Base-by-base conservation (phyloP, 306 rosid genomes). In the Pachyrhizus erosus region DNA sequence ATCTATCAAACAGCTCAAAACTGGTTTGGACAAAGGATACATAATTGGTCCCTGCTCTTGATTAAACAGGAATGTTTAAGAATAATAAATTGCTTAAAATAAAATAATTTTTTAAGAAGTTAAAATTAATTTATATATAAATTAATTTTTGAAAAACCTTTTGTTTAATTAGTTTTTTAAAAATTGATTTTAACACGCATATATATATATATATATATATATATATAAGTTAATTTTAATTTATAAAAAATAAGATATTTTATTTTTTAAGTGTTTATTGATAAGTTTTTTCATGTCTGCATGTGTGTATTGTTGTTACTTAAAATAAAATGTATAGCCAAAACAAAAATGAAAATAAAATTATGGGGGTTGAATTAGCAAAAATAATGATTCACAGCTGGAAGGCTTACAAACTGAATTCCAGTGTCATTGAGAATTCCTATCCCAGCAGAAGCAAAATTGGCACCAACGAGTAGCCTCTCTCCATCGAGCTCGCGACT, bases 391-490 rank as follows among this genome's bases (percentile, higher is more conserved):
- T 24, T 57, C 5, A 42, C 26, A 5, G 8, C 60, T 18, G 18
- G 23, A 57, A 5, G 46, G 3, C 90, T 86, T 81, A 94, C 98
- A 89, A 94, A 94, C 78, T 94, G 98, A 82, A 94, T 0, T 82
- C 98, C 98, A 2, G 98, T 94, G 87, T 94, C 98, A 40, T 94
- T 94, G 52, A 94, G 97, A 72, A 94, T 92, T 82, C 98, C 98
- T 55, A 94, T 91, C 68, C 98, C 98, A 21, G 98, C 98, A 26
- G 98, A 94, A 66, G 98, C 98, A 66, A 92, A 92, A 83, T 94
- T 94, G 43, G 98, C 98, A 21, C 98, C 98, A 6, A 87, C 89
- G 0, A 94, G 93, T 12, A 94, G 85, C 0, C 18, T 75, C 60
- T 92, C 76, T 71, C 94, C 96, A 1, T 40, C 24, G 0, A 94